Conservation (phyloP, 352 stramenopile species). For the Paralagenidium karlingii region DNA sequence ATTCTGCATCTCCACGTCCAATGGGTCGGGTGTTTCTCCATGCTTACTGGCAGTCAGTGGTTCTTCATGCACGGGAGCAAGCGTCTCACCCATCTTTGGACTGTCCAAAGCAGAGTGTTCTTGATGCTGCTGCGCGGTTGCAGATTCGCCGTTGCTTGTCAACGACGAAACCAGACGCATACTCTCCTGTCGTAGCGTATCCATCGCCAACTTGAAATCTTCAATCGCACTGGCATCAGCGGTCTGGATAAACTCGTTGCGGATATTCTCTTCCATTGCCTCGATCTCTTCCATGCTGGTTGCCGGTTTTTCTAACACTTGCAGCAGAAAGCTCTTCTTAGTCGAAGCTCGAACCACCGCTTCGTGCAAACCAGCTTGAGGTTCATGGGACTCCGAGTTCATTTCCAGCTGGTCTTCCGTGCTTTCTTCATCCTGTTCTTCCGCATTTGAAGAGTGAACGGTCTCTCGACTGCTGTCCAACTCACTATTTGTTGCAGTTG, state of each 20-base stretch:
- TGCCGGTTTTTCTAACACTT: no score
- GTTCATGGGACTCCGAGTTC: constrained; percentile 26
- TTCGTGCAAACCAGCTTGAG: constrained; percentile 10
- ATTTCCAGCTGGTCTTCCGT: constrained; percentile 2
- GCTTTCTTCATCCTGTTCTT: constrained; percentile 4
- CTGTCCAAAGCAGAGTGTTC: no score
- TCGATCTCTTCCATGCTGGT: constrained; percentile 22
- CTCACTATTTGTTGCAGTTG: no score
- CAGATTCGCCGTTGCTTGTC: no score
- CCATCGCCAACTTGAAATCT: constrained; percentile 50
- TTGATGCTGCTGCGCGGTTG: no score
- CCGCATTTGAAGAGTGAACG: background rate
- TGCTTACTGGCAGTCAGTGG: no score
- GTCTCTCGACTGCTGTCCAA: background rate
- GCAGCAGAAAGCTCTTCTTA: background rate
- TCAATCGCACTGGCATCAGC: constrained; percentile 47
- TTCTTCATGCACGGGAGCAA: no score
- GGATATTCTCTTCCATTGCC: constrained; percentile 48
- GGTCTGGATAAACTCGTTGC: constrained; percentile 45
- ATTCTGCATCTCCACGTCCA: no score
- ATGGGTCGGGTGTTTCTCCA: no score
- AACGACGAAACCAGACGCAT: no score
- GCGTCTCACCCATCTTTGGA: no score
- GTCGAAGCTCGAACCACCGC: background rate
- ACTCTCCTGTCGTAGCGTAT: constrained; percentile 39